Percentiles rank a stretch among this genome's conserved stretches.
Evolutionary conservation across 805 yeast species (phyloP).

Genomic region (Sungouiozyma intestinalis): DNA sequence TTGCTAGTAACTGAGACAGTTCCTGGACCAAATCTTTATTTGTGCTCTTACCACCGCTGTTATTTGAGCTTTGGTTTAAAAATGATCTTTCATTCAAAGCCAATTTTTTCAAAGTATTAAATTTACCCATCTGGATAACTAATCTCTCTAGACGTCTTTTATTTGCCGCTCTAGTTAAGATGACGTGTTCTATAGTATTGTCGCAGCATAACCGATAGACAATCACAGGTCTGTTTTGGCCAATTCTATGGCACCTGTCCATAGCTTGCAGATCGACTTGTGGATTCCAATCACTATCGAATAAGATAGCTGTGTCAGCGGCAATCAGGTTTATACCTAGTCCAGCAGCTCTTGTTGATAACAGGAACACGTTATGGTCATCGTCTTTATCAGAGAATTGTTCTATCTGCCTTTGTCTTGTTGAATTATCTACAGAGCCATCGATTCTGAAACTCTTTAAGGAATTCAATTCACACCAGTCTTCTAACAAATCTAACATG

Average conservation of each 20-base stretch:
- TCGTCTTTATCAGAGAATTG: constrained; percentile 31
- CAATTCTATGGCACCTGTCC: constrained; percentile 90
- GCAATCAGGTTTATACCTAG: constrained; percentile 77
- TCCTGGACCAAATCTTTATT: constrained; percentile 31
- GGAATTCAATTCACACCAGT: constrained; percentile 48
- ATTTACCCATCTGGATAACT: constrained; percentile 58
- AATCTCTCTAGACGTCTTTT: constrained; percentile 71
- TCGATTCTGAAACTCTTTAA: constrained; percentile 54
- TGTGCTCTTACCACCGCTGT: constrained; percentile 14
- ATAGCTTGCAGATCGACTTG: constrained; percentile 95
- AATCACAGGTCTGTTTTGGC: constrained; percentile 76
- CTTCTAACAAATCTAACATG: constrained; percentile 72
- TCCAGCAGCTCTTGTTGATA: constrained; percentile 93
- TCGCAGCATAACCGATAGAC: constrained; percentile 68
- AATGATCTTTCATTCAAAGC: constrained; percentile 26
- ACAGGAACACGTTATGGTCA: constrained; percentile 44
- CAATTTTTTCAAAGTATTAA: constrained; percentile 34
- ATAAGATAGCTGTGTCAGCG: constrained; percentile 83
- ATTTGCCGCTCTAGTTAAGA: constrained; percentile 67
- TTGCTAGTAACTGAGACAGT: constrained; percentile 32
- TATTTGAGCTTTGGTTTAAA: constrained; percentile 7
- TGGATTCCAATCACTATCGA: constrained; percentile 96
- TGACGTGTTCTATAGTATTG: constrained; percentile 74
- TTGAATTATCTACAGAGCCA: constrained; percentile 59
- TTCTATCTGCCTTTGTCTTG: constrained; percentile 53